phyloP scores from a whole-genome alignment of 148 eudicot genomes.

The Silene latifolia region DNA sequence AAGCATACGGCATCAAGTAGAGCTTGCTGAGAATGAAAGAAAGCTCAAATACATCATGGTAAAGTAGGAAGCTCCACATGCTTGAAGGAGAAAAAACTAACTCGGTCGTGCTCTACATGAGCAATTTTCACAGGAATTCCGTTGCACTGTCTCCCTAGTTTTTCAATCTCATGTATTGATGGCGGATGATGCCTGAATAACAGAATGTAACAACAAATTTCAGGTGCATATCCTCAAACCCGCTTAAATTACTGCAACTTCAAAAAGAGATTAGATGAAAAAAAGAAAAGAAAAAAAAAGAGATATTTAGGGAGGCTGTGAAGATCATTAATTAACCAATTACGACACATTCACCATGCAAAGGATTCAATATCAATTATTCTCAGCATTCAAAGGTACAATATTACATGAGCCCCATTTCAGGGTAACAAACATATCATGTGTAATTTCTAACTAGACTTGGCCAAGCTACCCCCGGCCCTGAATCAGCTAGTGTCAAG shows the following conservation, averaged over 20 bases:
- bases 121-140: conserved; percentile 54
- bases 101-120: conserved; percentile 68
- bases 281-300: conserved; percentile 26
- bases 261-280: no score
- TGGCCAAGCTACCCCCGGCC: not conserved
- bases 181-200: conserved; percentile 62
- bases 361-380: not conserved
- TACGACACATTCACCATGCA: not conserved
- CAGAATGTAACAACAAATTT: not conserved
- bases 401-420: not conserved
- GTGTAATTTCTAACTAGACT: not conserved
- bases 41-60: conserved; percentile 32
- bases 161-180: conserved; percentile 48
- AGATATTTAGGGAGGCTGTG: not conserved
- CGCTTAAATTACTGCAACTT: not conserved
- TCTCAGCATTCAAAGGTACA: not conserved
- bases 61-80: conserved; percentile 56
- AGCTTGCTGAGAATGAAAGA: not conserved
- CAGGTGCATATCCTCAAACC: not conserved
- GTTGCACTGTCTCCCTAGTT: conserved; percentile 50
- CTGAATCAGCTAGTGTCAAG: not conserved
- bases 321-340: not conserved
- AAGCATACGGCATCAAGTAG: not conserved
- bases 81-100: conserved; percentile 66
- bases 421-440: not conserved